These are phyloP conservation scores for Diutina sp. DNA, from an alignment of 1,139 yeast species.

Conservation along the genomic window DNA sequence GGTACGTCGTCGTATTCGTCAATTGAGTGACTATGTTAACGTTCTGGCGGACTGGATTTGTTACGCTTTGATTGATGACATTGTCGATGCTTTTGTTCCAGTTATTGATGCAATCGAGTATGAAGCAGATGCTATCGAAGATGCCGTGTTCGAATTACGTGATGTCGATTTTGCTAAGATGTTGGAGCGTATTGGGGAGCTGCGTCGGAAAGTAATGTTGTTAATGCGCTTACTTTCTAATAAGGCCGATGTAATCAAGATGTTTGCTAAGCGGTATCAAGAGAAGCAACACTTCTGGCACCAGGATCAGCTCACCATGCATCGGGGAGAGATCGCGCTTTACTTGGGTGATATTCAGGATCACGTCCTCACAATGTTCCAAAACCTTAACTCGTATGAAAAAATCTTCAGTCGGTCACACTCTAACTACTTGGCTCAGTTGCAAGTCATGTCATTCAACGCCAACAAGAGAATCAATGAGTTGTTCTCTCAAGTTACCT, in stretches of 20 bases:
- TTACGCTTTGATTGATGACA: slow-evolving; percentile 87
- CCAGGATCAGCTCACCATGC: slow-evolving; percentile 12
- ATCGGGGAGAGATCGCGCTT: slow-evolving; percentile 73
- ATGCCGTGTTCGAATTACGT: not conserved
- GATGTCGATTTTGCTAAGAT: slow-evolving; percentile 28
- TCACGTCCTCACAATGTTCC: slow-evolving; percentile 93
- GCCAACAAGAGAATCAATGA: slow-evolving; percentile 76
- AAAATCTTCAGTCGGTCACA: slow-evolving; percentile 88
- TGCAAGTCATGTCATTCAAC: slow-evolving; percentile 84
- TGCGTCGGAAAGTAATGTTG: slow-evolving; percentile 85
- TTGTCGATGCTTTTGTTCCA: slow-evolving; percentile 89
- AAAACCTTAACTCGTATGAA: slow-evolving; percentile 78
- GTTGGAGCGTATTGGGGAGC: slow-evolving; percentile 76
- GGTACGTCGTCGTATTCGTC: slow-evolving; percentile 86
- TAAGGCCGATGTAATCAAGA: slow-evolving; percentile 92
- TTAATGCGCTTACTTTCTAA: slow-evolving; percentile 82
- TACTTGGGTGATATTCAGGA: slow-evolving; percentile 96
- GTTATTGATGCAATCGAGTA: slow-evolving; percentile 69
- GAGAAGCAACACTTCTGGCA: not conserved
- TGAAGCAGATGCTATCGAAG: slow-evolving; percentile 15
- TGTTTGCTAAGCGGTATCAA: slow-evolving; percentile 73
- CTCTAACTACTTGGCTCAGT: slow-evolving; percentile 82
- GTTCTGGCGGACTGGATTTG: slow-evolving; percentile 91
- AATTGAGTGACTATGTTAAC: slow-evolving; percentile 73
- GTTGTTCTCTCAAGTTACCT: slow-evolving; percentile 78